phyloP scores from a whole-genome alignment of 129 eudicot species.

The Deinandra increscens region DNA sequence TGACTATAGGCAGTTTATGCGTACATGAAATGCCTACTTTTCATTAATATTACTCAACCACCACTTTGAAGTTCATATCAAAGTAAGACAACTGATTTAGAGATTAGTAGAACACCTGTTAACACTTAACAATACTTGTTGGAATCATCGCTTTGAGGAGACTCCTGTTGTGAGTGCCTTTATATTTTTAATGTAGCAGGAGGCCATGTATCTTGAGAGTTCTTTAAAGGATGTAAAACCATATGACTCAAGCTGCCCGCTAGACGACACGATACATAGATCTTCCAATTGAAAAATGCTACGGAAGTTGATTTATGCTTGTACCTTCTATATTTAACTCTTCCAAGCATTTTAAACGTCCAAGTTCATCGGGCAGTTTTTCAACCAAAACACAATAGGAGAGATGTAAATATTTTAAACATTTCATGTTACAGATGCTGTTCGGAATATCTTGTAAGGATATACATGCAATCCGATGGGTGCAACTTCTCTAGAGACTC shows the following conservation, averaged over 20 bases:
- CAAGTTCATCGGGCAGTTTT: conserved; percentile 10
- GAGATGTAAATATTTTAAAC: background rate
- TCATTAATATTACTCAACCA: background rate
- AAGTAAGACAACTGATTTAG: background rate
- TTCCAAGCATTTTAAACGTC: background rate
- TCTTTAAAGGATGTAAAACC: background rate
- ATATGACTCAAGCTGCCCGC: background rate
- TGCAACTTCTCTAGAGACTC: background rate
- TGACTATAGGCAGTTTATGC: too few relatives aligned
- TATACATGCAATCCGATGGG: background rate
- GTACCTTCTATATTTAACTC: background rate
- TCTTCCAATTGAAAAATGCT: background rate
- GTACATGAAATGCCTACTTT: background rate
- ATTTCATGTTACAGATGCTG: background rate
- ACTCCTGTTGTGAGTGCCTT: background rate
- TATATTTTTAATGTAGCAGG: background rate
- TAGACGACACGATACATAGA: background rate
- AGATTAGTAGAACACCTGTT: background rate
- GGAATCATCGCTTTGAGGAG: background rate
- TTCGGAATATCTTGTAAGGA: background rate
- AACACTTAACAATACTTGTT: background rate
- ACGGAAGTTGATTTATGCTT: background rate
- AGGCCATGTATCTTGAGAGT: background rate
- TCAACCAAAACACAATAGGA: background rate
- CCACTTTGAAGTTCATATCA: background rate